phyloP scores from a whole-genome alignment of 2,329 filamentous ascomycete species.

The Aureobasidium sp. region DNA sequence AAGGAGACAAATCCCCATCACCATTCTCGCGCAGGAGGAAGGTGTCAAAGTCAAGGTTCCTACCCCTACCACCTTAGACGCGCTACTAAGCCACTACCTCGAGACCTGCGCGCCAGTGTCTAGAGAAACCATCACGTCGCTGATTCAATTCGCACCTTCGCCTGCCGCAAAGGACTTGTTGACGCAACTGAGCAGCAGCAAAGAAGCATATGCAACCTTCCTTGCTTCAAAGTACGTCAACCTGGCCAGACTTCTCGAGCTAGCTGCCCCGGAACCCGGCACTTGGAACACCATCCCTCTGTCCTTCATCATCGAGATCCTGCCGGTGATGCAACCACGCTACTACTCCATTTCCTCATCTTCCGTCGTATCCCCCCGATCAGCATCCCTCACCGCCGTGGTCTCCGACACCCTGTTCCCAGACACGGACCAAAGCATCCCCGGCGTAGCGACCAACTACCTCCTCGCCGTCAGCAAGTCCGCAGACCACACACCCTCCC shows the following conservation, averaged over 20 bases:
- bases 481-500: too few species aligned
- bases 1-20: constrained; percentile 20
- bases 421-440: constrained; percentile 21
- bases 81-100: constrained; percentile 37
- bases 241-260: constrained; percentile 30
- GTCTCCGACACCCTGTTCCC: constrained; percentile 26
- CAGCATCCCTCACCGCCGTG: constrained; percentile 31
- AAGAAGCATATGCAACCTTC: constrained; percentile 27
- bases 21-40: constrained; percentile 23
- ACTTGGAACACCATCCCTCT: constrained; percentile 28
- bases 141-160: constrained; percentile 34
- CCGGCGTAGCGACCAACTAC: constrained; percentile 33
- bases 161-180: constrained; percentile 25
- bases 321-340: constrained; percentile 23
- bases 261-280: constrained; percentile 17
- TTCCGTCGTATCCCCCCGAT: constrained; percentile 29
- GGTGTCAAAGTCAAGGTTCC: constrained; percentile 30
- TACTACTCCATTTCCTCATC: constrained; percentile 32
- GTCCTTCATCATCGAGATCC: constrained; percentile 25
- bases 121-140: constrained; percentile 29
- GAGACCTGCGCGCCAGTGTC: constrained; percentile 37
- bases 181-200: constrained; percentile 21
- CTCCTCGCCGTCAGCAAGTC: constrained; percentile 24
- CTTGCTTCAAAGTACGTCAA: constrained; percentile 27
- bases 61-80: constrained; percentile 31